Evolutionary conservation across 345 rosid species (phyloP).

Genomic region (Boechera retrofracta): DNA sequence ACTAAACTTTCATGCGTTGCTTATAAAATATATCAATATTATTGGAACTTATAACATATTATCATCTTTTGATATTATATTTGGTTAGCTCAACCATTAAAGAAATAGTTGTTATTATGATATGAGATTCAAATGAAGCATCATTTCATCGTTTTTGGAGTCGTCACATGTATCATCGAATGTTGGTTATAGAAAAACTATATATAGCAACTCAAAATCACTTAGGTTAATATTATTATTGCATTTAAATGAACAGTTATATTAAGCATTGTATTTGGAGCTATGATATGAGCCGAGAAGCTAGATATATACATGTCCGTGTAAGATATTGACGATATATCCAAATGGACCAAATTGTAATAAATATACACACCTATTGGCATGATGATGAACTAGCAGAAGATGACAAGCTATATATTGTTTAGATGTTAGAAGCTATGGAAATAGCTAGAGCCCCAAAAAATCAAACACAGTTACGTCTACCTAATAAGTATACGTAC

Average conservation of each 20-base stretch:
- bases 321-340: constrained; percentile 6
- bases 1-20: constrained; percentile 9
- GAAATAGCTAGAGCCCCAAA: constrained; percentile 23
- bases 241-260: too few relatives aligned
- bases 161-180: neutral
- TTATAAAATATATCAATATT: neutral
- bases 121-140: neutral
- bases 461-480: constrained; percentile 14
- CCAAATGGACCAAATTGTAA: constrained; percentile 15
- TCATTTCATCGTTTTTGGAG: constrained; percentile 1
- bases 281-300: neutral
- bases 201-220: neutral
- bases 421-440: constrained; percentile 29
- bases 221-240: neutral
- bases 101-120: neutral
- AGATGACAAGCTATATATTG: constrained; percentile 27
- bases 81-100: neutral
- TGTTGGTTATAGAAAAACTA: neutral
- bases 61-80: neutral
- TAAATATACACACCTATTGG: constrained; percentile 33
- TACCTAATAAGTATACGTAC: neutral
- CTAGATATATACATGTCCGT: neutral
- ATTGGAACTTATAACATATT: neutral
- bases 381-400: constrained; percentile 26
- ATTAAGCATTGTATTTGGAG: too few relatives aligned